These are phyloP conservation scores for Cystobasidiaceae sp. DNA, from an alignment of 1,284 basidiomycete genomes.

Conservation along the genomic window DNA sequence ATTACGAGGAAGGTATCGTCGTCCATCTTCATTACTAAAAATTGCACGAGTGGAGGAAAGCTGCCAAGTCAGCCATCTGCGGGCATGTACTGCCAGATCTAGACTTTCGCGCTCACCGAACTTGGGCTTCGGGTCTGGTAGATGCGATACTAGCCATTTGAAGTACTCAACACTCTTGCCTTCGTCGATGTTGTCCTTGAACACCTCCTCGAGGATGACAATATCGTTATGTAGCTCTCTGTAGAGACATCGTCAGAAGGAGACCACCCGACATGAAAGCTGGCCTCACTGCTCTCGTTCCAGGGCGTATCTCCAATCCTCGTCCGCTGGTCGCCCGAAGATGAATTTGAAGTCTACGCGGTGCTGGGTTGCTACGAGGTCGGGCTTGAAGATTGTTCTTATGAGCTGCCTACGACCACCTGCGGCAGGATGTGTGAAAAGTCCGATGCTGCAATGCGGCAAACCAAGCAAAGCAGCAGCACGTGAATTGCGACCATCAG, in stretches of 20 bases:
- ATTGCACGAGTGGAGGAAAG: background rate
- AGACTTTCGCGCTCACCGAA: background rate
- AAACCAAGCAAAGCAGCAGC: too few species aligned
- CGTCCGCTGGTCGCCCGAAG: constrained; percentile 11
- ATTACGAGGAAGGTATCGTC: constrained; percentile 29
- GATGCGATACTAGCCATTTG: constrained; percentile 4
- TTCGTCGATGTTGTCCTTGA: constrained; percentile 27
- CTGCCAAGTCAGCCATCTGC: background rate
- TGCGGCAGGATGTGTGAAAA: constrained; percentile 19
- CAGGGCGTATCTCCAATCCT: constrained; percentile 18
- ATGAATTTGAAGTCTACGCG: constrained; percentile 25
- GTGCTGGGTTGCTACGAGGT: constrained; percentile 8
- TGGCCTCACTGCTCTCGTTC: constrained; percentile 8
- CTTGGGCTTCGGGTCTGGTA: constrained; percentile 20
- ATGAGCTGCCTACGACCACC: constrained; percentile 18
- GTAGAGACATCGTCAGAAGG: background rate
- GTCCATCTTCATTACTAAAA: constrained; percentile 28
- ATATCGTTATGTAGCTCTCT: constrained; percentile 18
- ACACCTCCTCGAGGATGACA: constrained; percentile 17
- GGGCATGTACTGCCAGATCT: background rate
- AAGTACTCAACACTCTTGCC: constrained; percentile 29
- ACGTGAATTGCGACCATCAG: background rate
- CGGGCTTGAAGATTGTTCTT: constrained; percentile 21
- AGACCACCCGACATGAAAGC: background rate
- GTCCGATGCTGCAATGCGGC: constrained; percentile 3